Base-by-base conservation (phyloP, 2,329 filamentous ascomycete genomes). In the Coniochaeta pulveracea region DNA sequence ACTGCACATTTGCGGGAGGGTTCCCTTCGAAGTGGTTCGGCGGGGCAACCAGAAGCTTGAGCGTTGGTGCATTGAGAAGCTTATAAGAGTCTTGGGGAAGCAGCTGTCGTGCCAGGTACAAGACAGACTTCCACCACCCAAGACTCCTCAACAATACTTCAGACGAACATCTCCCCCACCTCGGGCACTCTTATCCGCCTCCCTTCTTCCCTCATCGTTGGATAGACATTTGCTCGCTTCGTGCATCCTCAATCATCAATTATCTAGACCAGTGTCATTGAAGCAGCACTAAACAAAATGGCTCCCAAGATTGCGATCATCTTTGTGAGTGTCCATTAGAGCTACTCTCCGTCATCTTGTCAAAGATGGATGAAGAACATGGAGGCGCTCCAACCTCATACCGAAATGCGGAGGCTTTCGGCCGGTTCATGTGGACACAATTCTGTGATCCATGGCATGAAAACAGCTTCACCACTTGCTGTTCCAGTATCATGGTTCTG, bases 271-370 rank as follows among this genome's bases (percentile, higher is more conserved):
- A 38, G 47, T n/a, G n/a, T n/a, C n/a, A n/a, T n/a, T n/a, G n/a
- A n/a, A 16, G 44, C 51, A 0, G 48, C 51, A 39, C 36, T 42
- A 37, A 41, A 52, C 66, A 70, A 50, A 51, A 93, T 93, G 85
- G 84, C 83, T 64, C 83, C 84, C 59, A 93, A 85, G 69, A 74
- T 94, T 55, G 86, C 86, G 49, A 91, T 94, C 62, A 76, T 94
- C 57, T 93, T 76, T 60, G 83, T 88, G 69, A 47, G 81, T 73
- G 34, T 30, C 39, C 34, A 31, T 34, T 31, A 26, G n/a, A n/a
- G n/a, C 36, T 33, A 24, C 37, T 23, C n/a, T 15, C 15, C 5
- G 11, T 3, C 22, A 5, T 25, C 14, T 34, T n/a, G 19, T 4
- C 7, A 10, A 3, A 28, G 7, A 28, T 15, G 8, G 15, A 17